A percentile compares a stretch with the other conserved stretches of the same genome.
Conservation (phyloP, 2,329 filamentous ascomycete genomes). For the Fusarium oxysporum region DNA sequence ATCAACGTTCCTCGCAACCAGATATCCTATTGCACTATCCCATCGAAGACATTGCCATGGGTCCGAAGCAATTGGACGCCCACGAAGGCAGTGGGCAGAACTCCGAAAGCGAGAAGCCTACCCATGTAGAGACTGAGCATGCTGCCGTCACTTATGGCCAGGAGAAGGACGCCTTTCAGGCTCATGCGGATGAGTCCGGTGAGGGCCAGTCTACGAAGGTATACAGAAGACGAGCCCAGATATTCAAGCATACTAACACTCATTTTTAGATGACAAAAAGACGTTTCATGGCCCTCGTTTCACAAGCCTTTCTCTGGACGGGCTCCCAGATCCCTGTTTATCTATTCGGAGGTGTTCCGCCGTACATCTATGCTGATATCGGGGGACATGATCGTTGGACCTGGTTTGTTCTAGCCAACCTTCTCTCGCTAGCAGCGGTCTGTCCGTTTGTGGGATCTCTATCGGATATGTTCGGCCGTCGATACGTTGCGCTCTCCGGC, state of each 20-base stretch:
- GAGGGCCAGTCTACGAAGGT: background rate
- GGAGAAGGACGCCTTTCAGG: background rate
- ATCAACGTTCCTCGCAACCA: rapidly evolving
- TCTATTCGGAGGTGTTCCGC: background rate
- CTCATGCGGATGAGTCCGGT: background rate
- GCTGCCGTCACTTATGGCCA: background rate
- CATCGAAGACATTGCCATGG: background rate
- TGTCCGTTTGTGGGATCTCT: background rate
- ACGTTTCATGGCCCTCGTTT: background rate
- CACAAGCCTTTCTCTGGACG: background rate
- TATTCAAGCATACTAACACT: rapidly evolving
- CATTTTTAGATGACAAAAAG: background rate
- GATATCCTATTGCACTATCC: no score
- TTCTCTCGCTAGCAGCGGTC: background rate
- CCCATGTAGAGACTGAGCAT: background rate
- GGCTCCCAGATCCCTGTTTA: background rate
- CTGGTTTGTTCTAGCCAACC: background rate
- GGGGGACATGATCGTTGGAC: background rate
- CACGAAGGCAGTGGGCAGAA: background rate
- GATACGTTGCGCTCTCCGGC: background rate
- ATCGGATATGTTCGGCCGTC: background rate
- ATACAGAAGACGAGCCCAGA: rapidly evolving
- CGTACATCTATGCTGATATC: background rate
- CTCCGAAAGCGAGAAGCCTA: background rate
- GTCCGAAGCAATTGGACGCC: background rate